A percentile compares a stretch with the other conserved stretches of the same genome.
Conservation (phyloP, 371 early-diverging fungal species). For the Mucor saturninus region DNA sequence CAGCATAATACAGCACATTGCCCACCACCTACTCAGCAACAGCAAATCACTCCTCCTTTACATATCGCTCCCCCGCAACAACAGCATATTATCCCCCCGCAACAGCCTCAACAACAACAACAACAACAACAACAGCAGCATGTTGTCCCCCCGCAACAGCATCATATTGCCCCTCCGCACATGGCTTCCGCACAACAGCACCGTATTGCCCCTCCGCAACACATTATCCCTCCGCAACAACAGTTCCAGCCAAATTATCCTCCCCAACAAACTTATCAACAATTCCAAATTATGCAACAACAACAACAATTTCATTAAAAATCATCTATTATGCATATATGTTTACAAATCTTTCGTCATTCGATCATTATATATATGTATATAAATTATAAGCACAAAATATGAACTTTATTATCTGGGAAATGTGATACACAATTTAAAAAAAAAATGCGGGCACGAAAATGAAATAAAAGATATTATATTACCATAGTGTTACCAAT, state of each 20-base stretch:
- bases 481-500: no score
- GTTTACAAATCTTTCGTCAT: background rate
- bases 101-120: background rate
- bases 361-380: background rate
- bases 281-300: constrained; percentile 13
- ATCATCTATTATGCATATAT: constrained; percentile 1
- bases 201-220: background rate
- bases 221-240: background rate
- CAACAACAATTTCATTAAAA: constrained; percentile 15
- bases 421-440: constrained; percentile 6
- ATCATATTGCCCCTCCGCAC: background rate
- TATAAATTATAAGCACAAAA: background rate
- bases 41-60: background rate
- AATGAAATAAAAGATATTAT: background rate
- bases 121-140: constrained; percentile 7
- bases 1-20: background rate
- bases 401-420: background rate
- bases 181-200: background rate
- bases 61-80: background rate
- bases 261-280: background rate
- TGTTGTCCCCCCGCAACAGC: background rate
- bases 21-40: background rate
- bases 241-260: constrained; percentile 4
- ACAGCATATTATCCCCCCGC: constrained; percentile 6
- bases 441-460: background rate